A percentile compares a stretch with the other conserved stretches of the same genome.
These are phyloP conservation scores for Penicillium angulare DNA, from an alignment of 495 filamentous ascomycete genomes.

Conservation along the genomic window DNA sequence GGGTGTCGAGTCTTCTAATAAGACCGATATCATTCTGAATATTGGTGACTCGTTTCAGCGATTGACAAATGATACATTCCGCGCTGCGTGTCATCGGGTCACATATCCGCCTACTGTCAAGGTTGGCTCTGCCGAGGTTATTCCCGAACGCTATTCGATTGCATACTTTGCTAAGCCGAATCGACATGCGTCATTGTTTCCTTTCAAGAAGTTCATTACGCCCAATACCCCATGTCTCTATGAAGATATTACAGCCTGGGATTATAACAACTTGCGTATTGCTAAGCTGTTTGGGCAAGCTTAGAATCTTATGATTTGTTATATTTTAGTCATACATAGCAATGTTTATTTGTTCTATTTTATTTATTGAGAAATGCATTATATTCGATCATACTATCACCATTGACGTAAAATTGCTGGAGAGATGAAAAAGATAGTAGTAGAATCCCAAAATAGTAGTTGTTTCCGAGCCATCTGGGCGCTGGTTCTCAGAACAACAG, in stretches of 20 bases:
- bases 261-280: slow-evolving; percentile 30
- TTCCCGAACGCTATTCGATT: slow-evolving; percentile 31
- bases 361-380: no score
- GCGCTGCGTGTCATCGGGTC: slow-evolving; percentile 33
- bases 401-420: no score
- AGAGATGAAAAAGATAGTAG: not conserved
- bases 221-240: slow-evolving; percentile 20
- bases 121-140: slow-evolving; percentile 13
- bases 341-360: not conserved
- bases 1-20: slow-evolving; percentile 42
- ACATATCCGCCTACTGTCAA: slow-evolving; percentile 24
- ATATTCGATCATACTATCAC: no score
- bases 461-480: no score
- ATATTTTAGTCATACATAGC: not conserved
- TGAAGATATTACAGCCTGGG: slow-evolving; percentile 32
- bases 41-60: slow-evolving; percentile 64
- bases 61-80: slow-evolving; percentile 54
- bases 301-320: not conserved
- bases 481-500: no score
- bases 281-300: slow-evolving; percentile 8
- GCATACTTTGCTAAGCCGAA: slow-evolving; percentile 36
- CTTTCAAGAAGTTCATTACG: slow-evolving; percentile 17
- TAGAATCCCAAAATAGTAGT: no score
- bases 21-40: slow-evolving; percentile 60
- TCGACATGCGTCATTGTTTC: slow-evolving; percentile 20